A percentile compares a stretch with the other conserved stretches of the same genome.
phyloP scores from a whole-genome alignment of 768 basidiomycete species.

The Udeniomyces megalosporus region DNA sequence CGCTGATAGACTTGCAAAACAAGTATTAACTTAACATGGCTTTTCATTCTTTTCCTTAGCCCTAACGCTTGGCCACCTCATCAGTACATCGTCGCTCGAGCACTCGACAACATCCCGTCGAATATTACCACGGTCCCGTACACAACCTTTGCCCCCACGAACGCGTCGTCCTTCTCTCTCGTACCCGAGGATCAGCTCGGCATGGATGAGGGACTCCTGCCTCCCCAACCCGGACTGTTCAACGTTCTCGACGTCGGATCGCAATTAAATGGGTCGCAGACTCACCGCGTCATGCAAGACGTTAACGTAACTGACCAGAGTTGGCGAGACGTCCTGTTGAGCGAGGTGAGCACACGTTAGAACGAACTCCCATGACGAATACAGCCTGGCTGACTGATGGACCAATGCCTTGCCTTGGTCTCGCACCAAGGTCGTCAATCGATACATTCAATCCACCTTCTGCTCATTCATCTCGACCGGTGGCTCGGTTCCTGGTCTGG shows the following conservation, averaged over 20 bases:
- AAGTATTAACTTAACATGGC: too few relatives aligned
- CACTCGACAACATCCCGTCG: conserved; percentile 54
- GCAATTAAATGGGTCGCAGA: conserved; percentile 38
- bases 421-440: conserved; percentile 62
- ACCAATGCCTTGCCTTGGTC: too few relatives aligned
- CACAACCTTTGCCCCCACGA: conserved; percentile 36
- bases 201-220: conserved; percentile 51
- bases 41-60: too few relatives aligned
- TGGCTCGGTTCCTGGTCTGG: conserved; percentile 54
- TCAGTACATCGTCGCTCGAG: conserved; percentile 51
- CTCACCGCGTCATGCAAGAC: conserved; percentile 19
- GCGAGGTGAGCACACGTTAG: conserved; percentile 65
- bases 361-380: too few relatives aligned
- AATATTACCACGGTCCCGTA: conserved; percentile 47
- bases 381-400: too few relatives aligned
- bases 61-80: conserved; percentile 16
- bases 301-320: conserved; percentile 38
- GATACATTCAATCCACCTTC: conserved; percentile 64
- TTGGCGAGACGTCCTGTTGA: conserved; percentile 45
- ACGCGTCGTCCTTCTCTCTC: conserved; percentile 48
- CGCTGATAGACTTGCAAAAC: background rate
- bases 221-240: conserved; percentile 43
- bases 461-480: conserved; percentile 91
- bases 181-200: conserved; percentile 70
- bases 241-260: conserved; percentile 38